Evolutionary conservation across 805 yeast species (phyloP), one percentile per base, ranked within the genome.

Genomic region (Naumovozyma dairenensis): DNA sequence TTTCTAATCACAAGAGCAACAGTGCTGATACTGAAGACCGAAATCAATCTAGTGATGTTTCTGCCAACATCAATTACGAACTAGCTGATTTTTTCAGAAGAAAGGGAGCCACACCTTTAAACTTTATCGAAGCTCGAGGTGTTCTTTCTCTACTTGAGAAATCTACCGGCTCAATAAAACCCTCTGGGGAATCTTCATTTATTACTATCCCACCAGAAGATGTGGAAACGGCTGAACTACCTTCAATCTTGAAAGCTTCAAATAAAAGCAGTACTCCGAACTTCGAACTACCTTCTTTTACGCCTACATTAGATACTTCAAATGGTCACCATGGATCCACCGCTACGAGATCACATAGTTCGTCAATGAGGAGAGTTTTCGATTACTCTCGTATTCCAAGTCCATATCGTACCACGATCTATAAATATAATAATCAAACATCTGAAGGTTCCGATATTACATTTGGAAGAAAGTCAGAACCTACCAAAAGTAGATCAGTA

Each of bases 101-200:
- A 28, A 83, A 81, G 52, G 94, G 94, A n/a, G 71, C 75, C 36
- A 59, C 59, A n/a, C 85, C 89, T 4, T 62, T 84, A 40, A 65
- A 77, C 10, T 84, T 77, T 16, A 65, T 82, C 28, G 94, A 84
- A 53, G 69, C 77, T 47, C 89, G 80, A 55, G 93, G 93, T n/a
- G 89, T 83, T 1, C 52, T 77, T 40, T 71, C 86, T 5, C 56
- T 82, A 13, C 62, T 71, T 38, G 60, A 62, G 14, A 69, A 65
- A 27, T 34, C 49, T 14, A 41, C 28, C 16, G 32, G 31, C 9
- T 16, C 25, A 40, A 41, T 18, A 25, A 36, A 15, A 12, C 18
- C 37, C 6, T 31, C 35, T 12, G 29, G 35, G 12, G 24, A 21
- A 14, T 25, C 41, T n/a, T 17, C 22, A n/a, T 13, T 10, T 5